phyloP scores from a whole-genome alignment of 2,329 filamentous ascomycete species.

The Fusarium burgessii region DNA sequence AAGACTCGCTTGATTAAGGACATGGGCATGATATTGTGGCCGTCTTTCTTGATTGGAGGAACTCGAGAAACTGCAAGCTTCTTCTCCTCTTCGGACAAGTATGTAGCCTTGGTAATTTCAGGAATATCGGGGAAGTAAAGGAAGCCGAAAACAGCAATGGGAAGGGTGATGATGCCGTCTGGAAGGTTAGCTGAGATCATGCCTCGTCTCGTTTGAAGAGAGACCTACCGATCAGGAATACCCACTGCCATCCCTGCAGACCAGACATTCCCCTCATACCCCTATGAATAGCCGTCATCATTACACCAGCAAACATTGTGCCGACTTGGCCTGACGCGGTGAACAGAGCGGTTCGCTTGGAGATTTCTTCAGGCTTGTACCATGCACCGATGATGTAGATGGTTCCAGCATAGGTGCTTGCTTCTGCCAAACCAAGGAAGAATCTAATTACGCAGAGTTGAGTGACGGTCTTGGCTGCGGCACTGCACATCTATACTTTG shows the following conservation, averaged over 20 bases:
- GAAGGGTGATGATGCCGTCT: conserved; percentile 43
- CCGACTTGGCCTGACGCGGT: conserved; percentile 67
- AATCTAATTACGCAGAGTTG: conserved; percentile 48
- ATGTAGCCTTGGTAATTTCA: conserved; percentile 51
- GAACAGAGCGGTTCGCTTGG: conserved; percentile 70
- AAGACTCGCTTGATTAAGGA: conserved; percentile 48
- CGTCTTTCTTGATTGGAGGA: conserved; percentile 49
- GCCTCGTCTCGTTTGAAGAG: accelerated
- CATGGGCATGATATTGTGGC: conserved; percentile 50
- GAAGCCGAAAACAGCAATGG: conserved; percentile 40
- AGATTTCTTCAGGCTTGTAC: conserved; percentile 68
- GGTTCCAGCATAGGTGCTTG: conserved; percentile 47
- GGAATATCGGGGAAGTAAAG: conserved; percentile 46
- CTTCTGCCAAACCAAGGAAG: conserved; percentile 47
- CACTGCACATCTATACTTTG: conserved; percentile 43
- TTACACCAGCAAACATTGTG: conserved; percentile 69
- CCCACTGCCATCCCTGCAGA: conserved; percentile 62
- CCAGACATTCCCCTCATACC: conserved; percentile 55
- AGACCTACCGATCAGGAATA: conserved; percentile 42
- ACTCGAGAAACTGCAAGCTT: conserved; percentile 47
- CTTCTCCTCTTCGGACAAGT: conserved; percentile 50
- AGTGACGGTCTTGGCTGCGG: conserved; percentile 47
- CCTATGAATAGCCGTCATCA: conserved; percentile 60
- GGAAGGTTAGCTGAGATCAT: accelerated
- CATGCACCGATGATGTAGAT: conserved; percentile 59